These are phyloP conservation scores for Penicillium bovifimosum DNA, from an alignment of 495 filamentous ascomycete species.

Conservation along the genomic window DNA sequence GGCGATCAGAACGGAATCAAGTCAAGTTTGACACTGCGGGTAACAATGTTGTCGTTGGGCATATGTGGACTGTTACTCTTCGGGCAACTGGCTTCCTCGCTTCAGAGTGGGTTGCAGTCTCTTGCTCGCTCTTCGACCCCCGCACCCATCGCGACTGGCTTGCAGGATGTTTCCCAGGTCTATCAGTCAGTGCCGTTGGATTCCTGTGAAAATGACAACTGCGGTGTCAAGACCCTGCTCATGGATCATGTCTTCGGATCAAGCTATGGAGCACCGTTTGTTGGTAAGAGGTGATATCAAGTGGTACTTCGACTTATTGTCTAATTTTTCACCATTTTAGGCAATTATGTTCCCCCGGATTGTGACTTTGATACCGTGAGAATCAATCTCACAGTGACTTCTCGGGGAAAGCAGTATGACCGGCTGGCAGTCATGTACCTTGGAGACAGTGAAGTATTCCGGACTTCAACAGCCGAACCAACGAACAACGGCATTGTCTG, in stretches of 20 bases:
- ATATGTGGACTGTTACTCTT: neutral
- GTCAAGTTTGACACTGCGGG: neutral
- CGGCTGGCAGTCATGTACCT: conserved; percentile 75
- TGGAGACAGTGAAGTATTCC: conserved; percentile 74
- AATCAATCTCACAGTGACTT: conserved; percentile 78
- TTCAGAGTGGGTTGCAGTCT: neutral
- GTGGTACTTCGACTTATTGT: neutral
- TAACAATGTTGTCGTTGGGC: neutral
- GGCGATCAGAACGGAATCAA: neutral
- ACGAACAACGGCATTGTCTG: too few relatives aligned
- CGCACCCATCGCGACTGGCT: conserved; percentile 8
- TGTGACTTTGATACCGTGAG: conserved; percentile 74
- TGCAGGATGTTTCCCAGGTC: conserved; percentile 59
- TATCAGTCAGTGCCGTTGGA: too few relatives aligned
- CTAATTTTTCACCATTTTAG: conserved; percentile 29
- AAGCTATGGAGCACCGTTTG: conserved; percentile 74
- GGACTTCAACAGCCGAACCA: conserved; percentile 85
- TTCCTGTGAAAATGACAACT: conserved; percentile 39
- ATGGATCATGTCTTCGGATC: too few relatives aligned
- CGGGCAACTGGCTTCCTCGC: neutral
- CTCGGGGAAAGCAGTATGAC: conserved; percentile 72
- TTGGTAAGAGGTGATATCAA: conserved; percentile 48
- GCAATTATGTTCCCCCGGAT: conserved; percentile 59
- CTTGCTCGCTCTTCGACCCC: neutral
- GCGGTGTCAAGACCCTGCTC: conserved; percentile 46